Base-by-base conservation (phyloP, 1,139 yeast species). In the Pichia sp. region DNA sequence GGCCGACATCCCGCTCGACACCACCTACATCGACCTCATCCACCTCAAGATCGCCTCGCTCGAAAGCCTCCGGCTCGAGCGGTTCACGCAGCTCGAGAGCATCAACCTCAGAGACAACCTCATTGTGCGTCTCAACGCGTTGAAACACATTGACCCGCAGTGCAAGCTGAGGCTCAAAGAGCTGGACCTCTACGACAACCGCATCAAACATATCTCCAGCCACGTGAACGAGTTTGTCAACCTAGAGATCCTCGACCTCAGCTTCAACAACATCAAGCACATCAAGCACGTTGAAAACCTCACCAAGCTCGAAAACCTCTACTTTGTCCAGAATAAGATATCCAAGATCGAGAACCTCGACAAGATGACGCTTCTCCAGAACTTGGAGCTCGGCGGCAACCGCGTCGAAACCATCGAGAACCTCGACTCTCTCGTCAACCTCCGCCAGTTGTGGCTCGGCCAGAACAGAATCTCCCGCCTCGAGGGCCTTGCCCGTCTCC, bases 351-450 rank as follows among this genome's bases (percentile, higher is more conserved):
- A 82, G 59, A 85, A 85, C 62, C 65, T 95, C 52, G 82, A 79
- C 11, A 75, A 77, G 1, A 75, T 92, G 56, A 72, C 70, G 0
- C 75, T 80, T n/a, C 70, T 93, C 62, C 79, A 74, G 53, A 88
- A 87, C 62, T 74, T 93, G 57, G 99, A 95, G 69, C 75, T 95
- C 45, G 99, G 99, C 8, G 99, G 98, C 34, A 95, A 95, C 71
- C 79, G 83, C 60, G 81, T 95, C 53, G 80, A 81, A 50, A 72
- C 72, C 54, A 86, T 95, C 54, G 84, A 84, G 59, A 79, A 78
- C 51, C 70, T 92, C 64, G 78, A 78, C 15, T 64, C 67, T 1
- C 72, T 89, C 56, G 71, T 70, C 0, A 80, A 78, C 52, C 72
- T 95, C 52, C 81, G 82, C 60, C 89, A 92, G 69, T 74, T 95